Conservation (phyloP, 2,329 filamentous ascomycete species). For the Talaromyces sp. region DNA sequence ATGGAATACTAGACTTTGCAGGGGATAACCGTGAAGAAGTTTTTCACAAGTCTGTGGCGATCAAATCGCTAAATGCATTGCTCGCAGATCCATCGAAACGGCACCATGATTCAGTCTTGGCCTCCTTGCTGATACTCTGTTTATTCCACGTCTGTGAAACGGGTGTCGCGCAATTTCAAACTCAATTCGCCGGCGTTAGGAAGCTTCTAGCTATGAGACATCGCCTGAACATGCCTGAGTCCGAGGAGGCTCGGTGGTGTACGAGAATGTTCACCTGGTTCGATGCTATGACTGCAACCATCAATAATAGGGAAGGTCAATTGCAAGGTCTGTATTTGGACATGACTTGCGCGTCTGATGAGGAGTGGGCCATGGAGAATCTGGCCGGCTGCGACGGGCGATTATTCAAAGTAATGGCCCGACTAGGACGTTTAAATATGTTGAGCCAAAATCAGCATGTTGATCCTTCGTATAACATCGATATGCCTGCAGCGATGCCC, state of each 20-base stretch:
- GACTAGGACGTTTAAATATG: constrained; percentile 79
- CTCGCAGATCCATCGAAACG: constrained; percentile 73
- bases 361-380: constrained; percentile 76
- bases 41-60: constrained; percentile 79
- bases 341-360: constrained; percentile 62
- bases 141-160: constrained; percentile 93
- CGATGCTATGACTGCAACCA: constrained; percentile 85
- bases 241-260: constrained; percentile 74
- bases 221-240: constrained; percentile 58
- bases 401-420: constrained; percentile 81
- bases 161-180: constrained; percentile 88
- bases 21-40: constrained; percentile 74
- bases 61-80: constrained; percentile 79
- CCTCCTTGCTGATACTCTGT: constrained; percentile 82
- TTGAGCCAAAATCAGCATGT: constrained; percentile 66
- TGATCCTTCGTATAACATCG: constrained; percentile 27
- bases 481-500: constrained; percentile 28
- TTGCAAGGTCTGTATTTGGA: constrained; percentile 64
- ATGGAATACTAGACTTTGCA: constrained; percentile 49
- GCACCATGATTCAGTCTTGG: constrained; percentile 80
- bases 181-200: constrained; percentile 88
- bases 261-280: constrained; percentile 92
- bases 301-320: constrained; percentile 88
- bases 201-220: constrained; percentile 80
- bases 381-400: constrained; percentile 82